phyloP scores from a whole-genome alignment of 257 asterid species.

The Fraxinus excelsior region DNA sequence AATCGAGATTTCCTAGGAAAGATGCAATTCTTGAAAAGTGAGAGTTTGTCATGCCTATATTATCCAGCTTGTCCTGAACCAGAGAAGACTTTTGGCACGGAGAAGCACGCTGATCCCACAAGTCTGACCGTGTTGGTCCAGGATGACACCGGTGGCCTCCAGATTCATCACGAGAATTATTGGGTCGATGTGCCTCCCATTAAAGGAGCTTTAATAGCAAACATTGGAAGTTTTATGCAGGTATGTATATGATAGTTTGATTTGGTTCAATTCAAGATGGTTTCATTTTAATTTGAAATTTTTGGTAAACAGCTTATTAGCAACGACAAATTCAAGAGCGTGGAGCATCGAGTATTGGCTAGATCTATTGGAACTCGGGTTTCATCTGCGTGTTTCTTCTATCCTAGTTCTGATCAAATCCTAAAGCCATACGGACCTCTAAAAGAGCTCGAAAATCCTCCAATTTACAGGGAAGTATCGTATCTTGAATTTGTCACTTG shows the following conservation, averaged over 20 bases:
- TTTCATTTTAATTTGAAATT: not conserved
- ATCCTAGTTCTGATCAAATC: conserved; percentile 44
- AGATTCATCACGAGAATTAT: conserved; percentile 45
- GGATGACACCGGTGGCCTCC: conserved; percentile 72
- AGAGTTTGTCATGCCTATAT: conserved; percentile 51
- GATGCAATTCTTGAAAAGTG: conserved; percentile 53
- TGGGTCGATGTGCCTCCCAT: conserved; percentile 77
- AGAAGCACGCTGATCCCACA: conserved; percentile 63
- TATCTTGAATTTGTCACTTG: conserved; percentile 49
- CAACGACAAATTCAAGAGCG: conserved; percentile 76
- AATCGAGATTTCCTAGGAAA: conserved; percentile 35
- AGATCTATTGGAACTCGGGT: conserved; percentile 52
- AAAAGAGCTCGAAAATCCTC: conserved; percentile 47
- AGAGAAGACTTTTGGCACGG: conserved; percentile 48
- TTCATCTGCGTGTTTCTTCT: conserved; percentile 70
- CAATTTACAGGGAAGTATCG: conserved; percentile 51
- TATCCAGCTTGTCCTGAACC: conserved; percentile 84
- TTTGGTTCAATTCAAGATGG: not conserved
- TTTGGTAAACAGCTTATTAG: conserved; percentile 43
- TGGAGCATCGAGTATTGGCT: conserved; percentile 66
- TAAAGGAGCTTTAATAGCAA: conserved; percentile 61
- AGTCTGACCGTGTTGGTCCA: conserved; percentile 57
- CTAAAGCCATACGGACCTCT: conserved; percentile 51
- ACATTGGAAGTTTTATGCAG: conserved; percentile 80
- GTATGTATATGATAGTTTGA: conserved; percentile 24